These are phyloP conservation scores for Suhomyces sp. DNA, from an alignment of 805 yeast species.

Conservation along the genomic window DNA sequence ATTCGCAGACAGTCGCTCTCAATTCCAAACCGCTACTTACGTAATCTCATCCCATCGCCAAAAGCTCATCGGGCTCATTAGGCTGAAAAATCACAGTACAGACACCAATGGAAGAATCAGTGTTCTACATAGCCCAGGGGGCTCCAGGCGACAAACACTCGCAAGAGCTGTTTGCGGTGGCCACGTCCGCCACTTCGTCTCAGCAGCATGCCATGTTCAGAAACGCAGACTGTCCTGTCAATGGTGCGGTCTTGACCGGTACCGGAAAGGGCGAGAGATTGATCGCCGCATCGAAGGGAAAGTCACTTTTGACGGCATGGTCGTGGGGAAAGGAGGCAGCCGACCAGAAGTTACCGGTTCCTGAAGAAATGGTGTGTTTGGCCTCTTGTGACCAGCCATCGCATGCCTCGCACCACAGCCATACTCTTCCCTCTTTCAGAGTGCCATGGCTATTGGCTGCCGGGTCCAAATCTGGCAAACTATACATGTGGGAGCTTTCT, in stretches of 20 bases:
- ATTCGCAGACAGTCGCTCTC: not conserved
- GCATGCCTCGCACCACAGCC: conserved; percentile 13
- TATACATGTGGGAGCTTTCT: conserved; percentile 80
- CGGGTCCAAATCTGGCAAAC: conserved; percentile 69
- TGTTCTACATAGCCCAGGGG: conserved; percentile 46
- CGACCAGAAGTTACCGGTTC: conserved; percentile 79
- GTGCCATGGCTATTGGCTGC: conserved; percentile 68
- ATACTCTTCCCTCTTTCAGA: conserved; percentile 40
- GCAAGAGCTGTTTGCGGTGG: conserved; percentile 38
- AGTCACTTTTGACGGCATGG: conserved; percentile 75
- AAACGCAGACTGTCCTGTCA: conserved; percentile 45
- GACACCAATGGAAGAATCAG: conserved; percentile 46
- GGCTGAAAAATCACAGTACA: not conserved
- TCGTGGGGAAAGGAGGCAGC: conserved; percentile 66
- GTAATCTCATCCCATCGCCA: not conserved
- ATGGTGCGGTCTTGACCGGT: conserved; percentile 49
- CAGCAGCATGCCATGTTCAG: conserved; percentile 50
- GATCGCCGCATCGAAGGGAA: conserved; percentile 63
- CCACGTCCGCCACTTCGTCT: conserved; percentile 46
- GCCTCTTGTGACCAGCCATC: conserved; percentile 38
- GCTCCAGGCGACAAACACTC: conserved; percentile 43
- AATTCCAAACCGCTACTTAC: not conserved
- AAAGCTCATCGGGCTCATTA: not conserved
- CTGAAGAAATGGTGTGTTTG: conserved; percentile 69
- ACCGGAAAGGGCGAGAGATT: conserved; percentile 48